Conservation (phyloP, 2,329 filamentous ascomycete species). For the Didymella keratinophila region DNA sequence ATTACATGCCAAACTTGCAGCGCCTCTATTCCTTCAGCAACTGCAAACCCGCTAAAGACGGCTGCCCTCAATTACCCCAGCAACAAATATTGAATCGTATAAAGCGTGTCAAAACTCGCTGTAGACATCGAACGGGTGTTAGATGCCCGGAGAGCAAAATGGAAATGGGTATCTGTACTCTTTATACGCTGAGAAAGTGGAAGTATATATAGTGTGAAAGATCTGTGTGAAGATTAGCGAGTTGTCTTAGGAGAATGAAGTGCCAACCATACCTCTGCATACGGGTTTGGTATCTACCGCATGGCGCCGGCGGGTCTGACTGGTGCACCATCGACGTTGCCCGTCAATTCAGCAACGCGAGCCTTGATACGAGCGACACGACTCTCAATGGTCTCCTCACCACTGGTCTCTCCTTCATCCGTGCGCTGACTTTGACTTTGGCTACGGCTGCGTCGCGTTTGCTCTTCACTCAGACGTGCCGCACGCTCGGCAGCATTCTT, state of each 20-base stretch:
- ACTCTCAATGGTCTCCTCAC: conserved; percentile 96
- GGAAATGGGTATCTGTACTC: conserved; percentile 38
- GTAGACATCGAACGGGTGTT: conserved; percentile 34
- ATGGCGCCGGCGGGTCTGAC: conserved; percentile 18
- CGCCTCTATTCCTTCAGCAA: neutral
- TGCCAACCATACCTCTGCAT: conserved; percentile 7
- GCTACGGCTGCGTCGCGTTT: conserved; percentile 62
- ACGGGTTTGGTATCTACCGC: conserved; percentile 4
- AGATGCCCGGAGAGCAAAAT: conserved; percentile 30
- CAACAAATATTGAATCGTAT: conserved; percentile 16
- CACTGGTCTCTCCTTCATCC: conserved; percentile 89
- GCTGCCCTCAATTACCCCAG: conserved; percentile 20
- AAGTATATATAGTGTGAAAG: conserved; percentile 19
- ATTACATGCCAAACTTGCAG: conserved; percentile 6
- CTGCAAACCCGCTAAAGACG: conserved; percentile 7
- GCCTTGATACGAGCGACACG: conserved; percentile 98
- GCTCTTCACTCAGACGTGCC: conserved; percentile 71
- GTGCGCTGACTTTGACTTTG: conserved; percentile 65
- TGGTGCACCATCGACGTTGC: conserved; percentile 51
- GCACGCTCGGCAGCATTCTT: conserved; percentile 91
- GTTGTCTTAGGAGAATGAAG: rapidly evolving
- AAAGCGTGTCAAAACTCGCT: conserved; percentile 11
- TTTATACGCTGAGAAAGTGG: conserved; percentile 34
- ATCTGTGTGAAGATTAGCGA: conserved; percentile 3
- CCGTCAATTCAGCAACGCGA: conserved; percentile 91